These are phyloP conservation scores for Geotrichum bryndzae DNA, from an alignment of 1,139 yeast genomes.

Conservation along the genomic window DNA sequence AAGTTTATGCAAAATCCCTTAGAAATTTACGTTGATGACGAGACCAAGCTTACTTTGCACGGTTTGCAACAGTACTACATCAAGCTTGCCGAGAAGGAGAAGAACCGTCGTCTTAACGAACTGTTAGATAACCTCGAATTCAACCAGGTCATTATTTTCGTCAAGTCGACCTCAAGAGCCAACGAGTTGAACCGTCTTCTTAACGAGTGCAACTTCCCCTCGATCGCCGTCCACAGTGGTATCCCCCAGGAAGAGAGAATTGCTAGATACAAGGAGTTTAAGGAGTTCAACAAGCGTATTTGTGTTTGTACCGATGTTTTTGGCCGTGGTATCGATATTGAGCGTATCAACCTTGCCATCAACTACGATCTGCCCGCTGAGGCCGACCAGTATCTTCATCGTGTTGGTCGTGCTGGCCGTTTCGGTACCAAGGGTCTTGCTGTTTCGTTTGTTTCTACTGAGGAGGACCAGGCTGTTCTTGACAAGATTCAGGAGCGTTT, in stretches of 20 bases:
- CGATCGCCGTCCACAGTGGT: conserved; percentile 94
- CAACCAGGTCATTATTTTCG: conserved; percentile 97
- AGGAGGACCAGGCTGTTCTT: conserved; percentile 84
- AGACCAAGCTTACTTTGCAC: conserved; percentile 93
- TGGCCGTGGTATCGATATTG: conserved; percentile 99
- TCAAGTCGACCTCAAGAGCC: conserved; percentile 87
- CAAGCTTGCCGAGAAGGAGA: conserved; percentile 83
- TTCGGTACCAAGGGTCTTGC: conserved; percentile 99
- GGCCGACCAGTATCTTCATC: conserved; percentile 97
- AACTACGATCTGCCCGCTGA: conserved; percentile 80
- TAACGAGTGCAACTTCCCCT: conserved; percentile 93
- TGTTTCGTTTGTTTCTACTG: conserved; percentile 77
- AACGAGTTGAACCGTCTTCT: conserved; percentile 83
- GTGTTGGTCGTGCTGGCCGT: conserved; percentile 99
- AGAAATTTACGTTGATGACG: conserved; percentile 96
- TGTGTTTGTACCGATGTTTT: conserved; percentile 98
- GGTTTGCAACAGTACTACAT: conserved; percentile 96
- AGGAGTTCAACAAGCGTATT: conserved; percentile 97
- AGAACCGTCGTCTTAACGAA: conserved; percentile 89
- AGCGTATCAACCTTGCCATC: conserved; percentile 95
- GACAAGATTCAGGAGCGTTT: conserved; percentile 94
- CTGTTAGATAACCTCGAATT: conserved; percentile 90
- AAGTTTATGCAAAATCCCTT: conserved; percentile 97
- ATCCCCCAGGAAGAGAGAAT: conserved; percentile 98
- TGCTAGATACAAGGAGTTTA: conserved; percentile 90